Evolutionary conservation across 345 rosid genomes (phyloP).

Genomic region (Bruguiera sexangula): DNA sequence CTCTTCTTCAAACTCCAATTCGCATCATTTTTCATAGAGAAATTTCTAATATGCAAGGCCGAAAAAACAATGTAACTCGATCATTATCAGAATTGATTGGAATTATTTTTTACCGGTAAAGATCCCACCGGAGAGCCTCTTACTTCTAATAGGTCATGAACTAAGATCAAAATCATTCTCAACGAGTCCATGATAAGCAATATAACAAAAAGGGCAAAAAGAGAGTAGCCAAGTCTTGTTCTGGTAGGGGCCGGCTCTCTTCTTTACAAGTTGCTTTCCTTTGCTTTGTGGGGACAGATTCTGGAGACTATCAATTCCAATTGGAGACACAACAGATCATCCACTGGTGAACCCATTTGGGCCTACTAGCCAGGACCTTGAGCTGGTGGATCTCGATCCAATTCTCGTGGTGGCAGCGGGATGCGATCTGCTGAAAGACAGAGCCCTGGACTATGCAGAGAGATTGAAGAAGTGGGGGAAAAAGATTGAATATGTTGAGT

Average conservation of each 20-base stretch:
- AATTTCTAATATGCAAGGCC: background rate
- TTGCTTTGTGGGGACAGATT: constrained; percentile 28
- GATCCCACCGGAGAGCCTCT: too few relatives aligned
- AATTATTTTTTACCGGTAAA: too few relatives aligned
- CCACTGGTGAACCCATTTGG: constrained; percentile 63
- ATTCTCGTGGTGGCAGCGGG: constrained; percentile 50
- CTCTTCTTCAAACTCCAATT: too few relatives aligned
- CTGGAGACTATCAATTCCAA: constrained; percentile 56
- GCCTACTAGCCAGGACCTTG: constrained; percentile 36
- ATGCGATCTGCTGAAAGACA: constrained; percentile 48
- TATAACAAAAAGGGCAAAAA: too few relatives aligned
- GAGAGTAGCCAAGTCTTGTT: too few relatives aligned
- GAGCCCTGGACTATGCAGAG: constrained; percentile 43
- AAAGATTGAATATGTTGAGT: constrained; percentile 46
- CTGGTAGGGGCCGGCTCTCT: too few relatives aligned
- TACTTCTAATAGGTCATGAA: too few relatives aligned
- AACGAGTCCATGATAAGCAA: too few relatives aligned
- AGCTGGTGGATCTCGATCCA: constrained; percentile 37
- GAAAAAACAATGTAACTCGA: too few relatives aligned
- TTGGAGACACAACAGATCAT: constrained; percentile 51
- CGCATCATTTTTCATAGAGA: too few relatives aligned
- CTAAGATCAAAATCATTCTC: too few relatives aligned
- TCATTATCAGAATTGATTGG: too few relatives aligned
- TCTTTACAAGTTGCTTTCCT: background rate
- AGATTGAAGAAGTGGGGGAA: constrained; percentile 40